These are phyloP conservation scores for Cryptosporidium sp. DNA, from an alignment of 169 alveolate species.

Conservation along the genomic window DNA sequence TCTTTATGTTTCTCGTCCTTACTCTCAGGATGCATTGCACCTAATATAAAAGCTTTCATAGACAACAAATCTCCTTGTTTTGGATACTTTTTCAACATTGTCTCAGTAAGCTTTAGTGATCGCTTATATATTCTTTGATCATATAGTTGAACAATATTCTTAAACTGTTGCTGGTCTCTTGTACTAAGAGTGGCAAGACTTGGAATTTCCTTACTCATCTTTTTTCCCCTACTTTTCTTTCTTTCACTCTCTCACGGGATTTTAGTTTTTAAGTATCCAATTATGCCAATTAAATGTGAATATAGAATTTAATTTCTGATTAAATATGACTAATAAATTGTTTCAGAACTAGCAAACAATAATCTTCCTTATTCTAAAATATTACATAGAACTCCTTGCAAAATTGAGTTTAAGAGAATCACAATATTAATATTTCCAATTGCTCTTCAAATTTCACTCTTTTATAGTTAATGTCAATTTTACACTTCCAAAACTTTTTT, in stretches of 20 bases:
- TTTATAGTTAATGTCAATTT: slow-evolving; percentile 9
- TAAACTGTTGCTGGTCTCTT: slow-evolving; percentile 63
- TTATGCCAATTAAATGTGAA: not conserved
- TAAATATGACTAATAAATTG: too few relatives aligned
- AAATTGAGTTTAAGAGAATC: not conserved
- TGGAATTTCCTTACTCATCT: slow-evolving; percentile 2
- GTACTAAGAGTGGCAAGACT: not conserved
- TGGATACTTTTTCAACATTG: slow-evolving; percentile 78
- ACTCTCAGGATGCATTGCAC: slow-evolving; percentile 51
- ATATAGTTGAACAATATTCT: slow-evolving; percentile 61
- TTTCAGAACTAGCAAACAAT: not conserved
- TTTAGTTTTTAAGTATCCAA: not conserved
- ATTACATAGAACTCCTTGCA: not conserved
- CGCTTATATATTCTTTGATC: slow-evolving; percentile 79
- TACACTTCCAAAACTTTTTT: not conserved
- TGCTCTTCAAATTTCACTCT: slow-evolving; percentile 1
- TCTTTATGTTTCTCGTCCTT: slow-evolving; percentile 76
- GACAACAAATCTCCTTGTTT: slow-evolving; percentile 79
- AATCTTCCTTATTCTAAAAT: not conserved
- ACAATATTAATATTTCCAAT: slow-evolving; percentile 6
- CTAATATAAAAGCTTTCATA: slow-evolving; percentile 78
- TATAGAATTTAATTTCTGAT: not conserved
- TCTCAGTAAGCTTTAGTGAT: slow-evolving; percentile 78
- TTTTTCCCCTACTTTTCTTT: not conserved
- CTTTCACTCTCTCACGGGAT: not conserved